Evolutionary conservation across 164 flowering plant genomes (phyloP).

Genomic region (Liriodendron chinense): DNA sequence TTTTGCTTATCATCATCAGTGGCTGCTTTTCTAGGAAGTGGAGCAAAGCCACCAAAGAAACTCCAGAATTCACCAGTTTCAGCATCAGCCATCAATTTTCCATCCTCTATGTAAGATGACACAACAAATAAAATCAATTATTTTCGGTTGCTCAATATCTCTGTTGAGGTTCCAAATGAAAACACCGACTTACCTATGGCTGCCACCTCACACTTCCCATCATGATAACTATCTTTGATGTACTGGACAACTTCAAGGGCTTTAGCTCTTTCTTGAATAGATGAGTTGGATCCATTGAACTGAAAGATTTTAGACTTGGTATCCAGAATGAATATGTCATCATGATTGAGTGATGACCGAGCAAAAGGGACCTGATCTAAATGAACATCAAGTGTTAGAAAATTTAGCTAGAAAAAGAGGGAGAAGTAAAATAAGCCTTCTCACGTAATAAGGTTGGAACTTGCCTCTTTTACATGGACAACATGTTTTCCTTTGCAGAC

Average conservation of each 20-base stretch:
- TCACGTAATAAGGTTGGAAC: conserved; percentile 17
- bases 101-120: conserved; percentile 68
- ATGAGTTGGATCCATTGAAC: conserved; percentile 95
- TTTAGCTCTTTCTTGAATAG: conserved; percentile 98
- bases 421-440: not conserved
- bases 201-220: conserved; percentile 97
- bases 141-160: conserved; percentile 1
- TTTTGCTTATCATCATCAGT: conserved; percentile 45
- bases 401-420: not conserved
- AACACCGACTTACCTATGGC: conserved; percentile 64
- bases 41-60: conserved; percentile 98
- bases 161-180: not conserved
- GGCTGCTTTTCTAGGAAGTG: conserved; percentile 82
- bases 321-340: conserved; percentile 91
- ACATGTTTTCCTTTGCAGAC: conserved; percentile 95
- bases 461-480: conserved; percentile 96
- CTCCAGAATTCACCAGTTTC: conserved; percentile 98
- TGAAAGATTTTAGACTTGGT: conserved; percentile 93
- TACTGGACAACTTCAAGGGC: conserved; percentile 97
- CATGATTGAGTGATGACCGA: conserved; percentile 94
- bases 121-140: conserved; percentile 8
- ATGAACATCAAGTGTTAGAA: conserved; percentile 1
- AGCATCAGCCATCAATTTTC: conserved; percentile 96
- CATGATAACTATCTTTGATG: conserved; percentile 92
- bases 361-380: conserved; percentile 78